phyloP scores from a whole-genome alignment of 2,329 filamentous ascomycete species.

The Alternaria hordeiaustralica region DNA sequence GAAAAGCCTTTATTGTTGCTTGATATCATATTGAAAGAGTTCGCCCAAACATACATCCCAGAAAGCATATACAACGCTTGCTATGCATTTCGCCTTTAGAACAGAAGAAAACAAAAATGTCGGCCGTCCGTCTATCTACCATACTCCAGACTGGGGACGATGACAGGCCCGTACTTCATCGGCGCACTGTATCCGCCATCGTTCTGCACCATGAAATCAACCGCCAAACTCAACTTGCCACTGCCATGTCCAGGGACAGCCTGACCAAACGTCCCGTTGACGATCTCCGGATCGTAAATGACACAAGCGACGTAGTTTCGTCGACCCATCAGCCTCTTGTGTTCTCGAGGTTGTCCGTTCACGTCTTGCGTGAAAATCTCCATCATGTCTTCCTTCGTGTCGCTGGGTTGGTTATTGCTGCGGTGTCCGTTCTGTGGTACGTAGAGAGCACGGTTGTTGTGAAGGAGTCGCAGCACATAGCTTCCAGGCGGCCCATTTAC shows the following conservation, averaged over 20 bases:
- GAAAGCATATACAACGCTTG: slow-evolving; percentile 20
- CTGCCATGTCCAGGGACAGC: slow-evolving; percentile 48
- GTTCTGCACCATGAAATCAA: slow-evolving; percentile 96
- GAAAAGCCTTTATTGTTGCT: background rate
- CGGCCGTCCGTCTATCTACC: slow-evolving; percentile 46
- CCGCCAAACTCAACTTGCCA: slow-evolving; percentile 77
- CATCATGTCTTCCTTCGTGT: slow-evolving; percentile 99
- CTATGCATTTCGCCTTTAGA: slow-evolving; percentile 28
- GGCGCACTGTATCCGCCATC: slow-evolving; percentile 81
- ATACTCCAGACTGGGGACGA: slow-evolving; percentile 75
- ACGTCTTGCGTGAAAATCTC: slow-evolving; percentile 98
- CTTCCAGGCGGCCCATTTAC: slow-evolving; percentile 85
- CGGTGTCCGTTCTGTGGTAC: slow-evolving; percentile 86
- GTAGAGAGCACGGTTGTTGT: slow-evolving; percentile 92
- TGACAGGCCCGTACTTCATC: slow-evolving; percentile 96
- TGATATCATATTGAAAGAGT: background rate
- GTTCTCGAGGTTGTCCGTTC: slow-evolving; percentile 78
- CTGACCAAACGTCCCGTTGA: slow-evolving; percentile 57
- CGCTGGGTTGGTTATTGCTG: slow-evolving; percentile 72
- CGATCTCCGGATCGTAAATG: slow-evolving; percentile 88
- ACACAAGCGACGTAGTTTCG: slow-evolving; percentile 93
- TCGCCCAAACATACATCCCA: background rate
- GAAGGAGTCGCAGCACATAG: slow-evolving; percentile 92
- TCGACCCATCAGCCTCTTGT: slow-evolving; percentile 90
- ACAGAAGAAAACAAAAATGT: slow-evolving; percentile 10